Percentiles rank a stretch among this genome's conserved stretches.
Evolutionary conservation across 768 basidiomycete species (phyloP).

Genomic region (Sporobolomyces pararoseus): DNA sequence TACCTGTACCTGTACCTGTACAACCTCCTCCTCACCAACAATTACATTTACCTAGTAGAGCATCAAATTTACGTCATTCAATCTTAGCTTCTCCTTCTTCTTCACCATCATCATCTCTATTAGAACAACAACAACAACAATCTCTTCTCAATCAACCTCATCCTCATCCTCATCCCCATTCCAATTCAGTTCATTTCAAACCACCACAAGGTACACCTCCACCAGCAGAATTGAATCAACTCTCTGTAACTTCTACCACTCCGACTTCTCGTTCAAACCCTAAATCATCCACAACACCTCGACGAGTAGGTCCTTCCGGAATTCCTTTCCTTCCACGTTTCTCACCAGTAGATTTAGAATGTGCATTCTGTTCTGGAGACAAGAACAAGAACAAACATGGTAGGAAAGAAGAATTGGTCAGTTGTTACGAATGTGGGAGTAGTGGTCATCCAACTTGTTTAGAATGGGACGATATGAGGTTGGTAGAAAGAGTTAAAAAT

Average conservation of each 20-base stretch:
- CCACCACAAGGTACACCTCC: constrained; percentile 19
- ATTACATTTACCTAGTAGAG: not conserved
- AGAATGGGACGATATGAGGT: constrained; percentile 56
- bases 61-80: constrained; percentile 31
- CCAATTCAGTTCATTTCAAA: not conserved
- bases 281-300: constrained; percentile 12
- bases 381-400: constrained; percentile 60
- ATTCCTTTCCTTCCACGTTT: constrained; percentile 40
- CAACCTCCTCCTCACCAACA: not conserved
- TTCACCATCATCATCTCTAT: not conserved
- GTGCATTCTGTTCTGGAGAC: constrained; percentile 73
- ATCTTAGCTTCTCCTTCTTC: not conserved
- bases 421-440: constrained; percentile 75
- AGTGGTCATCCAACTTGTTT: constrained; percentile 89
- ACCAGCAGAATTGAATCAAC: constrained; percentile 4
- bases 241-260: not conserved
- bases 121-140: too few relatives aligned
- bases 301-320: constrained; percentile 30
- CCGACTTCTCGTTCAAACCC: constrained; percentile 28
- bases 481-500: constrained; percentile 58
- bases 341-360: constrained; percentile 58
- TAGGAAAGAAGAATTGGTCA: constrained; percentile 65
- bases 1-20: too few relatives aligned
- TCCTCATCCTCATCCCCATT: not conserved
- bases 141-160: not conserved